phyloP scores from a whole-genome alignment of 2,329 filamentous ascomycete species.

The Amauroascus verrucosus region DNA sequence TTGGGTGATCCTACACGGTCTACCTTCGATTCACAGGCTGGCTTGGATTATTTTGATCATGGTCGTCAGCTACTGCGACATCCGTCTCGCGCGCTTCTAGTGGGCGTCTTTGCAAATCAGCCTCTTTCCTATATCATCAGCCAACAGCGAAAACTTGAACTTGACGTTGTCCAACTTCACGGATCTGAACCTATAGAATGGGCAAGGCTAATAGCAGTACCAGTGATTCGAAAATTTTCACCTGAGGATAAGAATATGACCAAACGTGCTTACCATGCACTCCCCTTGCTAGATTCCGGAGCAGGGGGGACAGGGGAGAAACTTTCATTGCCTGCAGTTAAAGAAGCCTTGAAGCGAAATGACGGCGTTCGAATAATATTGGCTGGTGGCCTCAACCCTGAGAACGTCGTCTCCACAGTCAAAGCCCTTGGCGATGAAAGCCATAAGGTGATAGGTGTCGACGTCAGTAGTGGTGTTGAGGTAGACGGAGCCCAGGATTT shows the following conservation, averaged over 20 bases:
- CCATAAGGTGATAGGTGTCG: conserved; percentile 65
- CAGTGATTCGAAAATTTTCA: conserved; percentile 77
- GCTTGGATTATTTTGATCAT: conserved; percentile 60
- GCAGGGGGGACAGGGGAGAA: conserved; percentile 70
- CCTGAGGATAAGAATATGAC: conserved; percentile 64
- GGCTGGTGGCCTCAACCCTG: conserved; percentile 72
- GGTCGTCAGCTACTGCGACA: conserved; percentile 39
- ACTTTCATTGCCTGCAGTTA: conserved; percentile 62
- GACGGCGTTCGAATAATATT: conserved; percentile 63
- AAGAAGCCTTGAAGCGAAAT: conserved; percentile 55
- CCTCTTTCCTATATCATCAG: conserved; percentile 70
- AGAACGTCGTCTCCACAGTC: conserved; percentile 63
- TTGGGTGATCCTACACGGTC: conserved; percentile 17
- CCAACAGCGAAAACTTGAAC: conserved; percentile 61
- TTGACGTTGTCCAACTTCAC: conserved; percentile 89
- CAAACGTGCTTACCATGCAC: conserved; percentile 66
- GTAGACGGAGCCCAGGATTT: conserved; percentile 69
- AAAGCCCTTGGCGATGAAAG: conserved; percentile 50
- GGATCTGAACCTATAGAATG: conserved; percentile 88
- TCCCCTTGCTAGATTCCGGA: conserved; percentile 80
- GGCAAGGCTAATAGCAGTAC: conserved; percentile 79
- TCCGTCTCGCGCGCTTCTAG: conserved; percentile 60
- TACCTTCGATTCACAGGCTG: conserved; percentile 21
- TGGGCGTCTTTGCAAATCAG: conserved; percentile 91
- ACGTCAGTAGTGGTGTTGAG: conserved; percentile 92